phyloP scores from a whole-genome alignment of 176 grass and related monocot species.

The Paspalum notatum region DNA sequence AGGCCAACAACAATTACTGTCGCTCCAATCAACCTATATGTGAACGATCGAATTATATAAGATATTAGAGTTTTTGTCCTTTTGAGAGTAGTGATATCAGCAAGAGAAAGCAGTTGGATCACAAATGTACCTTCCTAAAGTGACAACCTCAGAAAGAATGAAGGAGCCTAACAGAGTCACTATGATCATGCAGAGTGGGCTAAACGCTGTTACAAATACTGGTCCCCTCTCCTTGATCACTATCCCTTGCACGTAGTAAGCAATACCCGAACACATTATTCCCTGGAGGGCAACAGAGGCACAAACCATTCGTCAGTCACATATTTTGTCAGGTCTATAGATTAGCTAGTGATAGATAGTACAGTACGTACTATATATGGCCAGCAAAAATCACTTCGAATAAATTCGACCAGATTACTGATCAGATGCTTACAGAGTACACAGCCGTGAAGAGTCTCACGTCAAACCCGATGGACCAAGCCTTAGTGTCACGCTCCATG shows the following conservation, averaged over 20 bases:
- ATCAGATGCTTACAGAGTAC: conserved; percentile 77
- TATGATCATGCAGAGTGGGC: conserved; percentile 77
- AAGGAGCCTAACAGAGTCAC: conserved; percentile 60
- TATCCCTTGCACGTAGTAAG: conserved; percentile 69
- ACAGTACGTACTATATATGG: too few species aligned
- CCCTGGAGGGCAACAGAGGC: conserved; percentile 43
- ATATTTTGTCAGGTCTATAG: too few species aligned
- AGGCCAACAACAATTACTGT: conserved; percentile 66
- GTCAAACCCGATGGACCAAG: conserved; percentile 79
- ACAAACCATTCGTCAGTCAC: background rate
- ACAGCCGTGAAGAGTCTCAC: conserved; percentile 76
- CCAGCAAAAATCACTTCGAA: too few species aligned
- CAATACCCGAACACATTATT: conserved; percentile 65
- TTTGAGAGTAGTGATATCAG: background rate
- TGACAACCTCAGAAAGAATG: conserved; percentile 67
- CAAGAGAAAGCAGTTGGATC: too few species aligned
- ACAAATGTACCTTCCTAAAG: conserved; percentile 57
- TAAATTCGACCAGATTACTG: too few species aligned
- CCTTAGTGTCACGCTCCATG: conserved; percentile 63
- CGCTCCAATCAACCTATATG: conserved; percentile 64
- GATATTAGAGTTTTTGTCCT: background rate
- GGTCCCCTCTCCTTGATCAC: conserved; percentile 71
- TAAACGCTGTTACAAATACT: conserved; percentile 76
- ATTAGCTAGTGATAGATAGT: too few species aligned
- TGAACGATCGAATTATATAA: conserved; percentile 9